phyloP scores from a whole-genome alignment of 148 eudicot species.

The Camellia sinensis region DNA sequence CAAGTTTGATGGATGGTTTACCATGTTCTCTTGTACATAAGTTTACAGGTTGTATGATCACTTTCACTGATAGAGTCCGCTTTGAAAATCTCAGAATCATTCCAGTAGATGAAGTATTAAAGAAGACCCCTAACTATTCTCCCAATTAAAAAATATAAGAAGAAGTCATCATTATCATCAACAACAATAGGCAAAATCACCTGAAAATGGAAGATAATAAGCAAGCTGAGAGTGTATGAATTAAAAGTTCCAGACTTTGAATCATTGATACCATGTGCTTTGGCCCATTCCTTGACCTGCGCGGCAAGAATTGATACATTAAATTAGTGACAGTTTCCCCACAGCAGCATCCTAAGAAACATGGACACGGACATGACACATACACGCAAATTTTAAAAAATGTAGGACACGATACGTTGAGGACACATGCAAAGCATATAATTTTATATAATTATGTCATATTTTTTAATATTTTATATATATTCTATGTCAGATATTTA shows the following conservation, averaged over 20 bases:
- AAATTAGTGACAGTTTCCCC: slow-evolving; percentile 9
- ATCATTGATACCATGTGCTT: slow-evolving; percentile 70
- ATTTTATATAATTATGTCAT: too few species aligned
- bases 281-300: slow-evolving; percentile 99
- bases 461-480: too few species aligned
- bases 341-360: neutral
- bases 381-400: too few species aligned
- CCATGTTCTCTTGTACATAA: neutral
- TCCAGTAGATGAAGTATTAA: slow-evolving; percentile 6
- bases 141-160: neutral
- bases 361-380: too few species aligned
- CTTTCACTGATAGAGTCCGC: neutral
- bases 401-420: too few species aligned
- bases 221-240: slow-evolving; percentile 79
- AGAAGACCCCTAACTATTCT: neutral
- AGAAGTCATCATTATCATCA: neutral
- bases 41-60: neutral
- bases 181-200: slow-evolving; percentile 29
- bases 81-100: neutral
- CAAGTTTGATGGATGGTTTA: neutral
- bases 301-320: slow-evolving; percentile 18
- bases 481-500: too few species aligned
- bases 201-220: slow-evolving; percentile 95
- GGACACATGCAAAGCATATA: too few species aligned
- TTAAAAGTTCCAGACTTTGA: slow-evolving; percentile 75